Base-by-base conservation (phyloP, 106 monocot genomes). In the Dendrobium officinale region DNA sequence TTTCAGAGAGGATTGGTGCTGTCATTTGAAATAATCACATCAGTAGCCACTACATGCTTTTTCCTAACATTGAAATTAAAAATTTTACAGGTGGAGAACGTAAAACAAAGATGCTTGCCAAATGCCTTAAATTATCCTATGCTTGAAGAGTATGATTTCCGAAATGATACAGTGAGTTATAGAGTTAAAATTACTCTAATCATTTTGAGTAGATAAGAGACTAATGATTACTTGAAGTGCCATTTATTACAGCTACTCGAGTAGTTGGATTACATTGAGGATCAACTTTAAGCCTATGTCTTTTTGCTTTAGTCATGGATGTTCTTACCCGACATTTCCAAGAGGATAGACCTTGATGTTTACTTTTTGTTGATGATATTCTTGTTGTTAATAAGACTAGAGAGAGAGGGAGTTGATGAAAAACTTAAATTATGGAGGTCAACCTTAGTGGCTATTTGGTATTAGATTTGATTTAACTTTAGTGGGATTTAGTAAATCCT, bases 41-140 rank as follows among this genome's bases (percentile, higher is more conserved):
- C 1, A 13, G 2, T 16, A 0, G 2, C 42, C 26, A 26, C 9
- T 13, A 64, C 18, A 58, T 31, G 73, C 66, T 31, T 76, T 43
- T 74, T 84, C 22, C 15, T 37, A 70, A 33, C 16, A 70, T 33
- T 40, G 29, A 67, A 27, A 67, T 26, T 67, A 26, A 29, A 26
- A 6, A 18, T 81, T 66, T 24, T 83, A 66, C 87, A 97, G 97
- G 99, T 99, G 78, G 99, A 99, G 81, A 99, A 91, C 86, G 99
- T 99, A 27, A 99, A 99, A 84, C 99, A 99, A 75, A 88, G 95
- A 22, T 99, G 99, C 79, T 90, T 95, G 84, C 99, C 99, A 41
- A 99, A 95, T 95, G 99, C 99, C 48, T 86, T 99, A 33, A 99
- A 99, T 83, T 99, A 82, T 81, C 99, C 99, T 41, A 99, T 99